Conservation (phyloP, 2,329 filamentous ascomycete species). For the Coniochaeta ligniaria region DNA sequence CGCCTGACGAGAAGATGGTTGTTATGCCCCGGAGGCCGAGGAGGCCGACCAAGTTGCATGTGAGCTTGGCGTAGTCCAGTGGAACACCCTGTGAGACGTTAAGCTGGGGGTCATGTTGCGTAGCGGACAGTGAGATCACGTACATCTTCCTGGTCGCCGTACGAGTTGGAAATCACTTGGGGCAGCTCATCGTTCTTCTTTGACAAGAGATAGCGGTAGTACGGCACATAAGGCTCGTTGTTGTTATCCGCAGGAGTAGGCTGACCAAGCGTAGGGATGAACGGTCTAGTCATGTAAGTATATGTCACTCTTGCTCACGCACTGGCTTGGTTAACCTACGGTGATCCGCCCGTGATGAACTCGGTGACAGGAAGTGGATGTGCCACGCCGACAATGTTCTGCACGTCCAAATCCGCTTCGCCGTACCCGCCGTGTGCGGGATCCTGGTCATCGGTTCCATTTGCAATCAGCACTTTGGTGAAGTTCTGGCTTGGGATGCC, state of each 20-base stretch:
- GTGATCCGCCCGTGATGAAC: slow-evolving; percentile 16
- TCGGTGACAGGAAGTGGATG: slow-evolving; percentile 23
- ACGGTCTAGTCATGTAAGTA: slow-evolving; percentile 24
- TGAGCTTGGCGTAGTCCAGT: slow-evolving; percentile 42
- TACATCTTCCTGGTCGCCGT: slow-evolving; percentile 54
- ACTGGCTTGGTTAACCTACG: slow-evolving; percentile 11
- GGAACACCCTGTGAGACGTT: slow-evolving; percentile 40
- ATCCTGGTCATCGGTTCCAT: slow-evolving; percentile 4
- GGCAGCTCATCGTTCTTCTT: slow-evolving; percentile 49
- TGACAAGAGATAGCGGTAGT: slow-evolving; percentile 51
- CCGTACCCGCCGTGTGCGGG: slow-evolving; percentile 5
- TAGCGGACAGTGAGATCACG: background rate
- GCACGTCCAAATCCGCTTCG: slow-evolving; percentile 30
- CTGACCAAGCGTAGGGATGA: slow-evolving; percentile 18
- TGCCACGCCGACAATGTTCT: slow-evolving; percentile 26
- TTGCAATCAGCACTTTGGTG: slow-evolving; percentile 5
- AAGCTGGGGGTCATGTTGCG: background rate
- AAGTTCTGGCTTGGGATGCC: slow-evolving; percentile 9
- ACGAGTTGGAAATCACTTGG: slow-evolving; percentile 60
- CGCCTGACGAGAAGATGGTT: slow-evolving; percentile 58
- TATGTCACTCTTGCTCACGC: slow-evolving; percentile 12
- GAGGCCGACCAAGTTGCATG: slow-evolving; percentile 53
- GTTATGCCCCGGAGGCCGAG: slow-evolving; percentile 60
- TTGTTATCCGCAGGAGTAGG: slow-evolving; percentile 29
- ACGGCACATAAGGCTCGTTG: slow-evolving; percentile 62